phyloP scores from a whole-genome alignment of 129 eudicot species.

The Lactuca saligna region DNA sequence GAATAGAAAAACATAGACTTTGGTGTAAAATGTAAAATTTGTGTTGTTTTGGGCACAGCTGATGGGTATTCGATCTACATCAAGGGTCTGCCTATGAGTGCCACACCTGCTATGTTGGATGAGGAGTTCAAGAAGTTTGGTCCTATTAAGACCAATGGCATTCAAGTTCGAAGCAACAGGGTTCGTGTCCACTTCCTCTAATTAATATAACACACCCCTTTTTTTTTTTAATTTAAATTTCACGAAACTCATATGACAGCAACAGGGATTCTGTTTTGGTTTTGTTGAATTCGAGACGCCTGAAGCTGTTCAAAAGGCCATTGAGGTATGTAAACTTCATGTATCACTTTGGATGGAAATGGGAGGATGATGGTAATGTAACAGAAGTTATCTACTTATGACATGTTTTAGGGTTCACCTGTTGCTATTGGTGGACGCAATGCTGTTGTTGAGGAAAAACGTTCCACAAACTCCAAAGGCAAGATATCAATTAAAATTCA shows the following conservation, averaged over 20 bases:
- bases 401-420: slow-evolving; percentile 75
- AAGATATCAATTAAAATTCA: neutral
- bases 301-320: slow-evolving; percentile 71
- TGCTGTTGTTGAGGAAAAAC: slow-evolving; percentile 79
- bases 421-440: slow-evolving; percentile 56
- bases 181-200: slow-evolving; percentile 36
- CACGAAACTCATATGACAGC: slow-evolving; percentile 38
- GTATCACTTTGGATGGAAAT: neutral
- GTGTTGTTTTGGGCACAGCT: slow-evolving; percentile 47
- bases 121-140: slow-evolving; percentile 80
- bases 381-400: neutral
- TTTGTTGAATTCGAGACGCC: slow-evolving; percentile 92
- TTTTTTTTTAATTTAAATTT: slow-evolving; percentile 3
- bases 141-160: slow-evolving; percentile 69
- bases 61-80: slow-evolving; percentile 73
- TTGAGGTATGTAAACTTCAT: slow-evolving; percentile 54
- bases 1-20: neutral
- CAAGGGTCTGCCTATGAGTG: slow-evolving; percentile 67
- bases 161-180: slow-evolving; percentile 83
- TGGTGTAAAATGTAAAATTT: neutral
- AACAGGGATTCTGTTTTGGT: slow-evolving; percentile 92
- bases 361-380: no score
- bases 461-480: slow-evolving; percentile 79
- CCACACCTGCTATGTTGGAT: slow-evolving; percentile 54
- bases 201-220: neutral